Evolutionary conservation across 108 stramenopile genomes (phyloP), one percentile per base, ranked within the genome.

Genomic region (Cyclotella cryptica): DNA sequence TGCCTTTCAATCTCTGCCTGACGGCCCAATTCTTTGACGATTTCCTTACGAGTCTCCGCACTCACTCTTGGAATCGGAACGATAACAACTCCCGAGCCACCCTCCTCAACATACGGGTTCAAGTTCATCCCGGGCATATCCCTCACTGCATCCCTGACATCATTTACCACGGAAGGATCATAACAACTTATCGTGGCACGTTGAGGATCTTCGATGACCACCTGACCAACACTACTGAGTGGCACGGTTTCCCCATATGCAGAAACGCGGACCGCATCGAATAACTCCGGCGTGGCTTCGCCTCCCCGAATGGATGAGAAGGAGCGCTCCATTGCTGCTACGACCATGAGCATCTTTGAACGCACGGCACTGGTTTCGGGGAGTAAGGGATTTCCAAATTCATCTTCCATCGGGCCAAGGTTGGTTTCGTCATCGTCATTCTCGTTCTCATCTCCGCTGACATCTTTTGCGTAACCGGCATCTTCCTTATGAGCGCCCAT

Each of bases 241-340:
- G 91, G 86, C 18, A 87, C 87, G 15, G 53, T 62, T 42, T 87
- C 80, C 46, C 92, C 95, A 63, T 96, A 96, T 11, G 91, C 95
- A 11, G 89, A 68, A 26, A 96, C 95, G 19, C 69, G 66, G 12
- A 96, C 76, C 19, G 84, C 74, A 75, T 96, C 95, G 71, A 96
- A 96, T 35, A 96, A 68, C 55, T 93, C 95, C 3, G 92, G 79
- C 17, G 95, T 88, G 0, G 95, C 91, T 81, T 93, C 90, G n/a
- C 89, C 90, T 22, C 95, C 95, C 28, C 91, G 85, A 55, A 96
- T 91, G 14, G 86, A 81, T 39, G 87, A 77, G 55, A 96, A 91
- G 0, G 90, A 86, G 26, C 87, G 80, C 43, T 87, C 77, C 44
- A 93, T 85, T 7, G 66, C 69, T 19, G 86, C 75, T 12, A 96